phyloP scores from a whole-genome alignment of 495 filamentous ascomycete species.

The Neurospora sp. region DNA sequence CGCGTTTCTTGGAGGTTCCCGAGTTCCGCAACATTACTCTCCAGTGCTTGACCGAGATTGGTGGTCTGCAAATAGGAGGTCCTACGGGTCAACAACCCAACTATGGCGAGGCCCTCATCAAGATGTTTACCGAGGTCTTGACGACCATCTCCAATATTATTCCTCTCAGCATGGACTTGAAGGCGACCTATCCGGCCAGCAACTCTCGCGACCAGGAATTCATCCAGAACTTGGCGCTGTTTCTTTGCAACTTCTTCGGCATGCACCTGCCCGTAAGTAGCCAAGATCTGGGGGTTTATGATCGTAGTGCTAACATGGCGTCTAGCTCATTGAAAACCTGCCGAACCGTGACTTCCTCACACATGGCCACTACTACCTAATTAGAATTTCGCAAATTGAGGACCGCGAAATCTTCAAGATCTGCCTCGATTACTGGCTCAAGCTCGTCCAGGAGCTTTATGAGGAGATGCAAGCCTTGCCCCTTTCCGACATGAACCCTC shows the following conservation, averaged over 20 bases:
- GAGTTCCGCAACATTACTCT: constrained; percentile 95
- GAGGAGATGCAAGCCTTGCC: constrained; percentile 97
- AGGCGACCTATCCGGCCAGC: constrained; percentile 77
- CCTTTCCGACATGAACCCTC: constrained; percentile 79
- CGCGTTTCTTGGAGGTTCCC: constrained; percentile 76
- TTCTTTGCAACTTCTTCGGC: constrained; percentile 90
- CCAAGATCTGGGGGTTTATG: background rate
- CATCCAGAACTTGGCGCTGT: constrained; percentile 90
- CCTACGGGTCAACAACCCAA: constrained; percentile 49
- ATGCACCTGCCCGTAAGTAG: constrained; percentile 77
- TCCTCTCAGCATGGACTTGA: constrained; percentile 78
- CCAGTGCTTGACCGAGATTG: constrained; percentile 95
- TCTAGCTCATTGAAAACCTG: constrained; percentile 84
- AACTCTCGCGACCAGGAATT: constrained; percentile 95
- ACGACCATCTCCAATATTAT: constrained; percentile 84
- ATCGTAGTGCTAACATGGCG: constrained; percentile 13
- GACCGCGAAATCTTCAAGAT: constrained; percentile 99
- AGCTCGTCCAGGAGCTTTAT: constrained; percentile 94
- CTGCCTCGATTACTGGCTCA: constrained; percentile 97
- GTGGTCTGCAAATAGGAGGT: constrained; percentile 66
- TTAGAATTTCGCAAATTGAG: constrained; percentile 95
- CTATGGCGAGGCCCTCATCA: constrained; percentile 87
- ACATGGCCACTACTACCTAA: constrained; percentile 95
- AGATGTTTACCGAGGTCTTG: constrained; percentile 95
- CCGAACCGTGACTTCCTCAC: constrained; percentile 89